phyloP scores from a whole-genome alignment of 2,329 filamentous ascomycete species.

The Xylaria sp. region DNA sequence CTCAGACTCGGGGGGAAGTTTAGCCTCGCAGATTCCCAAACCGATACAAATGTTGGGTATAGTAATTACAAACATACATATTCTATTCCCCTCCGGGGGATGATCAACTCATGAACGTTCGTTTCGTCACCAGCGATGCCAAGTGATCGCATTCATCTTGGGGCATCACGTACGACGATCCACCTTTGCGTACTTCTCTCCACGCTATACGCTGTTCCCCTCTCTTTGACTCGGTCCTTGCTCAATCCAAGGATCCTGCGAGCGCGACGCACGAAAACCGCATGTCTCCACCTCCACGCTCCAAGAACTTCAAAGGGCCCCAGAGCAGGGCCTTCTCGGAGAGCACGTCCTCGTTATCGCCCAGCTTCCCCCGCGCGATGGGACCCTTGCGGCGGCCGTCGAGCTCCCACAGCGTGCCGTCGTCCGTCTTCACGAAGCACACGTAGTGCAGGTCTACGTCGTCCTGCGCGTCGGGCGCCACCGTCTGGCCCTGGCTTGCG shows the following conservation, averaged over 20 bases:
- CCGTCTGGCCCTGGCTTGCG: slow-evolving; percentile 80
- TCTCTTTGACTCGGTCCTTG: neutral
- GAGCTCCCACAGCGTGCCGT: slow-evolving; percentile 71
- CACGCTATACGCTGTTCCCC: neutral
- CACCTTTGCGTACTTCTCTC: neutral
- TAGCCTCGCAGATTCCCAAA: neutral
- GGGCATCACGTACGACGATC: too few species aligned
- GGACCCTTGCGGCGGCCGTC: slow-evolving; percentile 69
- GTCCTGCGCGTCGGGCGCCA: slow-evolving; percentile 80
- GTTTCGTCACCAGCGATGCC: too few species aligned
- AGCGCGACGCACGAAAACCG: slow-evolving; percentile 69
- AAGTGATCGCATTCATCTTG: too few species aligned
- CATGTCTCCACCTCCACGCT: slow-evolving; percentile 65
- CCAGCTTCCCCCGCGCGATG: slow-evolving; percentile 65
- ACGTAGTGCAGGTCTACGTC: slow-evolving; percentile 95
- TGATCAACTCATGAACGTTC: too few species aligned
- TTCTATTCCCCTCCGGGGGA: too few species aligned
- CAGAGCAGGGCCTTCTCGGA: slow-evolving; percentile 78
- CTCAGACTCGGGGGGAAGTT: neutral
- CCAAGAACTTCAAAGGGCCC: slow-evolving; percentile 69
- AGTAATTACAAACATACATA: neutral
- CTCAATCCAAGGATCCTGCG: slow-evolving; percentile 61
- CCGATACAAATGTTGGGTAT: neutral
- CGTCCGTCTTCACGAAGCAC: slow-evolving; percentile 82
- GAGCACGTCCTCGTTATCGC: slow-evolving; percentile 73